Evolutionary conservation across 2,329 filamentous ascomycete species (phyloP).

Genomic region (Alternaria solani): DNA sequence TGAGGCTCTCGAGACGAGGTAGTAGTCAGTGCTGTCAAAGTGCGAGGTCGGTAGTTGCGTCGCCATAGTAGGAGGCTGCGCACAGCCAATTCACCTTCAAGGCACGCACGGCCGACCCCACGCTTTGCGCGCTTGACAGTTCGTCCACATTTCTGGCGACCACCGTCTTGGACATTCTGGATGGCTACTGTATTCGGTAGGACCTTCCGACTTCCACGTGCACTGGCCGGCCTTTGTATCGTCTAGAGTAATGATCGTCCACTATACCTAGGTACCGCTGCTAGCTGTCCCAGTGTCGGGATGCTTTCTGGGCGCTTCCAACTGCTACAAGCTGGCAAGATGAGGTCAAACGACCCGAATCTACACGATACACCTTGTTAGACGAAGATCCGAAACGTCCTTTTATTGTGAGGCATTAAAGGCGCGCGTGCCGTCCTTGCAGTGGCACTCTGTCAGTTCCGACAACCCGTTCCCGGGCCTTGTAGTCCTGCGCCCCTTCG

Average conservation of each 20-base stretch:
- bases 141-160: slow-evolving; percentile 18
- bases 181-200: slow-evolving; percentile 28
- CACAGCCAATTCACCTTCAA: slow-evolving; percentile 18
- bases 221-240: neutral
- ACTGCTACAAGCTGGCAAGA: neutral
- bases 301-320: neutral
- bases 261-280: neutral
- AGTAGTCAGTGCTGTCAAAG: neutral
- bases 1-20: neutral
- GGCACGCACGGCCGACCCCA: slow-evolving; percentile 11
- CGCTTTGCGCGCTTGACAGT: slow-evolving; percentile 12
- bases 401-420: neutral
- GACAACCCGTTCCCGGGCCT: neutral
- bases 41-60: neutral
- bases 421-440: neutral
- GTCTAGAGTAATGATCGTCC: slow-evolving; percentile 15
- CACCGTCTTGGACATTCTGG: slow-evolving; percentile 29
- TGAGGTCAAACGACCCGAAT: no score
- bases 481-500: neutral
- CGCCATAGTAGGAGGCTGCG: slow-evolving; percentile 1
- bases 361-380: neutral
- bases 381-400: neutral
- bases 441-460: neutral
- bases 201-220: slow-evolving; percentile 19
- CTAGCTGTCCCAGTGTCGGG: neutral